A percentile compares a stretch with the other conserved stretches of the same genome.
These are phyloP conservation scores for Escallonia herrerae DNA, from an alignment of 129 eudicot species.

Conservation along the genomic window DNA sequence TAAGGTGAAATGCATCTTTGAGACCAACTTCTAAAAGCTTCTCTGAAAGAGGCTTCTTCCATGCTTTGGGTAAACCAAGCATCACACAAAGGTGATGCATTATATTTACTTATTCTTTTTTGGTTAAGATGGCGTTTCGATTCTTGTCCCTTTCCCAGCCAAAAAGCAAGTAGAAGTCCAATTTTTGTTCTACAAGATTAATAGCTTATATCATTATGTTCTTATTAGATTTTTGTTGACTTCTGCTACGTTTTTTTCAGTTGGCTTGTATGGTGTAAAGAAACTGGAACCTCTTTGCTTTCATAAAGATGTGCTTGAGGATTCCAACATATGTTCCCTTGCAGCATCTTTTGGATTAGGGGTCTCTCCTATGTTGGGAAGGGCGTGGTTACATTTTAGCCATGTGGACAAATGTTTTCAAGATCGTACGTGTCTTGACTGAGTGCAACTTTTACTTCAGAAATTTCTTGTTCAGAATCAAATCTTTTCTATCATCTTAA, in stretches of 20 bases:
- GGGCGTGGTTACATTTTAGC: slow-evolving; percentile 19
- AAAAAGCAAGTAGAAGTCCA: too few species aligned
- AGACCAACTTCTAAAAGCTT: too few species aligned
- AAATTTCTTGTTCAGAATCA: background rate
- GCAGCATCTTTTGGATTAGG: slow-evolving; percentile 16
- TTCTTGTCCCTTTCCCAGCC: too few species aligned
- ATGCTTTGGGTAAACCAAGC: too few species aligned
- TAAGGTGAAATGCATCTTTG: too few species aligned
- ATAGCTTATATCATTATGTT: too few species aligned
- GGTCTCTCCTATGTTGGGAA: slow-evolving; percentile 5
- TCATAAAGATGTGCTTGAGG: slow-evolving; percentile 14
- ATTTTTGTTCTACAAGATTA: too few species aligned
- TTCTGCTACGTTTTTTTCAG: background rate
- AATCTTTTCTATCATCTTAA: background rate
- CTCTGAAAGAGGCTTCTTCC: too few species aligned
- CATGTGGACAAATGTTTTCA: slow-evolving; percentile 98
- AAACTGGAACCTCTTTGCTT: slow-evolving; percentile 12
- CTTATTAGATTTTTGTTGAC: too few species aligned
- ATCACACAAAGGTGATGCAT: too few species aligned
- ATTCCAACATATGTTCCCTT: slow-evolving; percentile 16
- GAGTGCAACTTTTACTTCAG: background rate
- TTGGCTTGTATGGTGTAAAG: background rate
- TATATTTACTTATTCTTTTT: too few species aligned
- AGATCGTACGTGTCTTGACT: slow-evolving; percentile 54
- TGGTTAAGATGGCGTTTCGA: too few species aligned